Conservation (phyloP, 805 yeast genomes). For the Lipomyces mesembrius region DNA sequence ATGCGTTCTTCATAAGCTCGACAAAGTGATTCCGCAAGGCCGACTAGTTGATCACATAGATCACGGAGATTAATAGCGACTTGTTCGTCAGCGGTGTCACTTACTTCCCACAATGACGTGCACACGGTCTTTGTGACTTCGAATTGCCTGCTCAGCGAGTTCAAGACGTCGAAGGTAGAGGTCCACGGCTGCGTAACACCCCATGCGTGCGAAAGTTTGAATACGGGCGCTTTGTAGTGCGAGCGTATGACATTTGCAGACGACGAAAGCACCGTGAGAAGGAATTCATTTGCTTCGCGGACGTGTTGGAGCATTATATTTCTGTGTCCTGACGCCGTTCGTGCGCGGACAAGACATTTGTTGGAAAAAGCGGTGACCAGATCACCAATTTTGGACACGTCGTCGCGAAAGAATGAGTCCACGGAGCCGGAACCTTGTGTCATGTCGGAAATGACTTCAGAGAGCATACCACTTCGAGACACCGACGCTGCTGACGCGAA, state of each 20-base stretch:
- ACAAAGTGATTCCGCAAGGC: conserved; percentile 51
- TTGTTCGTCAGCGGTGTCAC: conserved; percentile 23
- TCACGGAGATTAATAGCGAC: conserved; percentile 24
- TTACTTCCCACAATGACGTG: conserved; percentile 29
- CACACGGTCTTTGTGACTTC: conserved; percentile 29
- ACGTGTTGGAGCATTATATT: conserved; percentile 14
- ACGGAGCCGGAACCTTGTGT: conserved; percentile 5
- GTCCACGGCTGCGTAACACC: conserved; percentile 43
- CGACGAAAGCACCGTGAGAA: conserved; percentile 17
- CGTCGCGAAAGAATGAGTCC: conserved; percentile 27
- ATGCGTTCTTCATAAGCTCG: conserved; percentile 42
- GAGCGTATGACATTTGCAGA: conserved; percentile 33
- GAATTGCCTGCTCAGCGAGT: conserved; percentile 39
- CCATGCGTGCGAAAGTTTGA: conserved; percentile 27
- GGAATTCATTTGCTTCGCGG: conserved; percentile 26
- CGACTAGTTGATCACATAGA: conserved; percentile 43
- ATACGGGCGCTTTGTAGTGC: conserved; percentile 18
- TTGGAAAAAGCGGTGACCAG: conserved; percentile 21
- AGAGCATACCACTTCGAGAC: conserved; percentile 8
- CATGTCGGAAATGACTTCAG: conserved; percentile 21
- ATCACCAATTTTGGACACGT: conserved; percentile 27
- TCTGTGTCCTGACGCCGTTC: conserved; percentile 17
- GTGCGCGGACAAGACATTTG: conserved; percentile 27
- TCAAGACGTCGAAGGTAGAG: conserved; percentile 36
- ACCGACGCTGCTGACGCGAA: background rate